Conservation (phyloP, 805 yeast genomes). For the Ogataea neopini region DNA sequence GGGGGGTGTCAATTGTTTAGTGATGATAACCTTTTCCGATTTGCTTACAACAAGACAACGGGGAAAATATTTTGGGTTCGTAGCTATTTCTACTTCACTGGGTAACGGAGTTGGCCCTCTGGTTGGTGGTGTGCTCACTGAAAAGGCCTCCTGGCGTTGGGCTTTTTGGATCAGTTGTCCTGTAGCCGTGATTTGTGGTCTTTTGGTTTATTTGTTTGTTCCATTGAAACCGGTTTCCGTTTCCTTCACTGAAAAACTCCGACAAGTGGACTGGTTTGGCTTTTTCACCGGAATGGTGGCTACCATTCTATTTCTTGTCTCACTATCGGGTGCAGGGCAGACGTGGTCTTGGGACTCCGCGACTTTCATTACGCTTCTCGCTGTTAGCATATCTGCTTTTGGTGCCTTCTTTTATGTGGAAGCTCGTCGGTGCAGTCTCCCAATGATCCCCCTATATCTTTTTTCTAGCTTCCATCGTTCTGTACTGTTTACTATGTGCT, state of each 20-base stretch:
- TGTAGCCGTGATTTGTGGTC: slow-evolving; percentile 21
- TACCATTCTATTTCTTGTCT: slow-evolving; percentile 50
- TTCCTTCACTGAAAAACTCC: slow-evolving; percentile 38
- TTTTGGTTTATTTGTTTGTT: slow-evolving; percentile 28
- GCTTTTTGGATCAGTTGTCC: slow-evolving; percentile 53
- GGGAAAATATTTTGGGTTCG: slow-evolving; percentile 56
- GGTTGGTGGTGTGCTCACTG: slow-evolving; percentile 51
- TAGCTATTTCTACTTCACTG: slow-evolving; percentile 49
- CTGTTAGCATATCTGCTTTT: slow-evolving; percentile 40
- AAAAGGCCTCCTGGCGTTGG: slow-evolving; percentile 50
- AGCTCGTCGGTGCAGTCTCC: slow-evolving; percentile 42
- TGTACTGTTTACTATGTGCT: slow-evolving; percentile 34
- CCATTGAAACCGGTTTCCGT: slow-evolving; percentile 36
- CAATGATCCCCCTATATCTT: slow-evolving; percentile 50
- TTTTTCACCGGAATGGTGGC: slow-evolving; percentile 38
- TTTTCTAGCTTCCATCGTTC: slow-evolving; percentile 37
- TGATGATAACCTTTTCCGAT: slow-evolving; percentile 57
- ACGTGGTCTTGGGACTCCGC: slow-evolving; percentile 50
- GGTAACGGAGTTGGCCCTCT: slow-evolving; percentile 60
- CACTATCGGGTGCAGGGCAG: slow-evolving; percentile 60
- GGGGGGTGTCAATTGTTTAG: slow-evolving; percentile 50
- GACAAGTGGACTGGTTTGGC: slow-evolving; percentile 46
- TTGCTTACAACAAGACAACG: slow-evolving; percentile 50
- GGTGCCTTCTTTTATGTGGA: slow-evolving; percentile 47
- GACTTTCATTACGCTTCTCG: slow-evolving; percentile 32